Evolutionary conservation across 2,329 filamentous ascomycete species (phyloP).

Genomic region (Exophiala lecanii-corni): DNA sequence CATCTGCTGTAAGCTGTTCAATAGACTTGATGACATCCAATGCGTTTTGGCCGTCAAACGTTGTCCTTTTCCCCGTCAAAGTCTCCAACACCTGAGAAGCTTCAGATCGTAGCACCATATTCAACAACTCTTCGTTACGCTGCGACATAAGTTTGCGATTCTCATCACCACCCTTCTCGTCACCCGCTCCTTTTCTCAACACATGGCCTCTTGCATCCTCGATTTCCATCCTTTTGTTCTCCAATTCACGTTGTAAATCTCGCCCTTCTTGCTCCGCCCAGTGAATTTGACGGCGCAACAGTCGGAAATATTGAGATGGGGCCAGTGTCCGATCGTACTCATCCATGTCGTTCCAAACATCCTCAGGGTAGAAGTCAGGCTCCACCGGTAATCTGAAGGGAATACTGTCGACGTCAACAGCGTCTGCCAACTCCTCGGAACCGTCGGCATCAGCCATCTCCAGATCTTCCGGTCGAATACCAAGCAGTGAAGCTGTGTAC

Average conservation of each 20-base stretch:
- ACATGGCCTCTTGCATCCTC: conserved; percentile 23
- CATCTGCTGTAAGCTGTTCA: conserved; percentile 3
- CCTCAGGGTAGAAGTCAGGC: conserved; percentile 29
- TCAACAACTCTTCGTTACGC: conserved; percentile 22
- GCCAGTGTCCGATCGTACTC: conserved; percentile 40
- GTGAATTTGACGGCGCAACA: conserved; percentile 44
- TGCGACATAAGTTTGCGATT: conserved; percentile 22
- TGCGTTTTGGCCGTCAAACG: conserved; percentile 10
- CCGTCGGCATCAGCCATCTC: conserved; percentile 28
- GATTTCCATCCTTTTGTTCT: conserved; percentile 15
- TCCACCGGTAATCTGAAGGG: conserved; percentile 31
- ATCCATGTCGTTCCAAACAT: conserved; percentile 39
- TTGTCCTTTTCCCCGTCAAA: conserved; percentile 11
- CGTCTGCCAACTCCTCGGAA: conserved; percentile 21
- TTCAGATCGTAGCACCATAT: conserved; percentile 19
- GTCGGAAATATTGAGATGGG: conserved; percentile 40
- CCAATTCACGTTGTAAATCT: conserved; percentile 34
- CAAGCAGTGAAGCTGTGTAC: conserved; percentile 10
- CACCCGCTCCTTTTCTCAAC: conserved; percentile 14
- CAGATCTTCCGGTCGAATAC: conserved; percentile 28
- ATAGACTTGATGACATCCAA: conserved; percentile 13
- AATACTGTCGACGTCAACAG: conserved; percentile 33
- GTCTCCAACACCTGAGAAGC: conserved; percentile 12
- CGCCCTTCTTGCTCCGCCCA: conserved; percentile 44
- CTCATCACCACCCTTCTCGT: conserved; percentile 23